Evolutionary conservation across 1,284 basidiomycete species (phyloP).

Genomic region (Tilletia indica): DNA sequence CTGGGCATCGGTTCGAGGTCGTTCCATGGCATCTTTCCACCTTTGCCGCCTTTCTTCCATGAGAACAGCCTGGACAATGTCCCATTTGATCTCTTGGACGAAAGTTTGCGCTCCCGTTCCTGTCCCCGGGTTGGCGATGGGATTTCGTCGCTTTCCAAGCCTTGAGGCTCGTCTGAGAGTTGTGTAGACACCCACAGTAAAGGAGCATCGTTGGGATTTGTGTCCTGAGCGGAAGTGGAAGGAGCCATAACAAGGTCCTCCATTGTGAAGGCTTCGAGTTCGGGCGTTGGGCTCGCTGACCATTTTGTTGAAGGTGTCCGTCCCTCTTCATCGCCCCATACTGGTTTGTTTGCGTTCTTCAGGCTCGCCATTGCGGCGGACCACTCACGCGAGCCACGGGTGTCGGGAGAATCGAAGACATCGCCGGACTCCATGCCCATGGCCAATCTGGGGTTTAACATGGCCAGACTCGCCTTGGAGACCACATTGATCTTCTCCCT

Average conservation of each 20-base stretch:
- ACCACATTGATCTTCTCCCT: slow-evolving; percentile 49
- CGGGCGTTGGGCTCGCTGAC: slow-evolving; percentile 39
- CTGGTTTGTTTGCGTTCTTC: slow-evolving; percentile 12
- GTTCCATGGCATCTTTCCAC: slow-evolving; percentile 23
- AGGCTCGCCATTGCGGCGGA: background rate
- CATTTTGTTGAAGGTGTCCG: slow-evolving; percentile 16
- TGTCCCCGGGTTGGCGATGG: background rate
- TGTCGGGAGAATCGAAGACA: background rate
- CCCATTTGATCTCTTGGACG: slow-evolving; percentile 2
- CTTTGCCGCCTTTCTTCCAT: slow-evolving; percentile 36
- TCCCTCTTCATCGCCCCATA: slow-evolving; percentile 7
- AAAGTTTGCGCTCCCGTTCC: slow-evolving; percentile 5
- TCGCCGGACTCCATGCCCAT: slow-evolving; percentile 44
- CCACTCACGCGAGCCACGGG: background rate
- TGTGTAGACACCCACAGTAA: background rate
- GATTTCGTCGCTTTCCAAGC: background rate
- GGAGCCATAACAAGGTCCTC: slow-evolving; percentile 26
- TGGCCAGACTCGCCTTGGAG: slow-evolving; percentile 48
- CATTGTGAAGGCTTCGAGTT: slow-evolving; percentile 44
- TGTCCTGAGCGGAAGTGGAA: slow-evolving; percentile 20
- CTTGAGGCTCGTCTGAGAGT: background rate
- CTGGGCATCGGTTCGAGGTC: slow-evolving; percentile 23
- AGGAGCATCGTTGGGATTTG: background rate
- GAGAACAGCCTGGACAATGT: slow-evolving; percentile 31
- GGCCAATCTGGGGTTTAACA: slow-evolving; percentile 48